Conservation (phyloP, 441 rosid species). For the Populus trichocarpa region DNA sequence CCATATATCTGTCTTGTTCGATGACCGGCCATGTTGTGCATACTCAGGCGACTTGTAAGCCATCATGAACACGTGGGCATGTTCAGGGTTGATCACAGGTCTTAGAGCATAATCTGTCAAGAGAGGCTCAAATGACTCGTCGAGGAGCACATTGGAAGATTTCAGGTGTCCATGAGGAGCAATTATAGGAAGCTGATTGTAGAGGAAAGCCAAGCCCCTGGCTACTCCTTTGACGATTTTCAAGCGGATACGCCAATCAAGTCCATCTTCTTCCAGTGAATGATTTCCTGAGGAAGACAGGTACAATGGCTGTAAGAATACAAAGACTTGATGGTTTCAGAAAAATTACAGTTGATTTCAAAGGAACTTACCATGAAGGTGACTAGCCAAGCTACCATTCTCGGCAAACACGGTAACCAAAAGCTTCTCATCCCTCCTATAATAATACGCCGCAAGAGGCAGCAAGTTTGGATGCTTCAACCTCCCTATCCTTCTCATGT, state of each 20-base stretch:
- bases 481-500: slow-evolving; percentile 73
- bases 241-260: slow-evolving; percentile 70
- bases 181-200: slow-evolving; percentile 57
- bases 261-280: slow-evolving; percentile 42
- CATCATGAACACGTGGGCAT: slow-evolving; percentile 58
- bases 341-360: background rate
- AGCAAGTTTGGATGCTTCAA: slow-evolving; percentile 69
- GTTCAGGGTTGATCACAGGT: slow-evolving; percentile 69
- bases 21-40: slow-evolving; percentile 36
- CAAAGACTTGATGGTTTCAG: background rate
- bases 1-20: slow-evolving; percentile 78
- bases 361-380: slow-evolving; percentile 60
- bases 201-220: slow-evolving; percentile 67
- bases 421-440: slow-evolving; percentile 92
- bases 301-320: background rate
- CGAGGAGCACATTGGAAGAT: slow-evolving; percentile 84
- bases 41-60: slow-evolving; percentile 89
- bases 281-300: slow-evolving; percentile 51
- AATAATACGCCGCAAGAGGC: slow-evolving; percentile 71
- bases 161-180: slow-evolving; percentile 91
- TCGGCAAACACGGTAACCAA: slow-evolving; percentile 57
- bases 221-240: slow-evolving; percentile 74
- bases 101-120: slow-evolving; percentile 68
- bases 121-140: slow-evolving; percentile 53
- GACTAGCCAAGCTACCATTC: slow-evolving; percentile 76